A percentile compares a stretch with the other conserved stretches of the same genome.
Evolutionary conservation across 2,329 filamentous ascomycete genomes (phyloP).

Genomic region (Colletotrichum cordylinicola): DNA sequence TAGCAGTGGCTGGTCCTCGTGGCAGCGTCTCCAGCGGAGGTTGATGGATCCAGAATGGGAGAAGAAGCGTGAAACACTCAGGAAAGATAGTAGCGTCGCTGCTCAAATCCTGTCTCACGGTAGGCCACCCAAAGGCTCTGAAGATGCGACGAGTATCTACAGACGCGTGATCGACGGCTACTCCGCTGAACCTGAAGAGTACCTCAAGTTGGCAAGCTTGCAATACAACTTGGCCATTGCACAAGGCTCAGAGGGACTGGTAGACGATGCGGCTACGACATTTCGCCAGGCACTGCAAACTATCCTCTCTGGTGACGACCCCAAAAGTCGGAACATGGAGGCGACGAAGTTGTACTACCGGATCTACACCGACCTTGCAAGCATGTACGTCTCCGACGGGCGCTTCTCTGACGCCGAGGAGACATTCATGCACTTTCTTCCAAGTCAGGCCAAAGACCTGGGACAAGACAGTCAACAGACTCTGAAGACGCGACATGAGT

Average conservation of each 20-base stretch:
- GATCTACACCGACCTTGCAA: neutral
- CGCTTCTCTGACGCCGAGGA: neutral
- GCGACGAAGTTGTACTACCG: neutral
- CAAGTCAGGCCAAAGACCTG: neutral
- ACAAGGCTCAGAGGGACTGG: neutral
- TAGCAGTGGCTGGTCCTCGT: neutral
- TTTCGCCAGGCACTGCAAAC: neutral
- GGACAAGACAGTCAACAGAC: neutral
- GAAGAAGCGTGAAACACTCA: neutral
- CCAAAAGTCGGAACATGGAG: fast-evolving
- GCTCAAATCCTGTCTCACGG: neutral
- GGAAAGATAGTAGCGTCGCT: neutral
- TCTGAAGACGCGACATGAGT: neutral
- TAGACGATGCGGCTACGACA: neutral
- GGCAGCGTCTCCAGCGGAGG: neutral
- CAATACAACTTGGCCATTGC: neutral
- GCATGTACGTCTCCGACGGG: neutral
- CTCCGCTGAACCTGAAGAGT: neutral
- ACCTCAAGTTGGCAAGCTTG: neutral
- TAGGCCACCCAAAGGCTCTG: neutral
- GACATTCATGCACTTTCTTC: neutral
- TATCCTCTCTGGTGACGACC: neutral
- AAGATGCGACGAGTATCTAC: neutral
- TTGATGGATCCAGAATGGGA: neutral
- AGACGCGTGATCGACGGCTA: neutral